Conservation (phyloP, 2,329 filamentous ascomycete species). For the Nannizziopsis arthrosporioides region DNA sequence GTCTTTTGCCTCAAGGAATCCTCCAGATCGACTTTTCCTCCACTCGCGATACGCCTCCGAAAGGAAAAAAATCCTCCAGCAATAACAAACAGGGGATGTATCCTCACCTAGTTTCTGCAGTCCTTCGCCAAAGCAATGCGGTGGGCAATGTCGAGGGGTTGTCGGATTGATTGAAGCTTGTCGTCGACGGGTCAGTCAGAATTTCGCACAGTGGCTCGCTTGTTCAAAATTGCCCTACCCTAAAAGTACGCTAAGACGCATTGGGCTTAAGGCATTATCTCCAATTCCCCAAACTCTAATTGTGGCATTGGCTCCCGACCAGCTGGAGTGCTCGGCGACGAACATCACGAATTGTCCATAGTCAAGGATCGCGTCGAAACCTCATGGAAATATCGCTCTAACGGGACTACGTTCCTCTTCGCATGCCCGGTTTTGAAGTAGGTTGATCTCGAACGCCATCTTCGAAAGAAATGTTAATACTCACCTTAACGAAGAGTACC, state of each 20-base stretch:
- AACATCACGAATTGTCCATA: too few relatives aligned
- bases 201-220: conserved; percentile 38
- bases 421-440: too few relatives aligned
- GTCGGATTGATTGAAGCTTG: conserved; percentile 31
- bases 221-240: conserved; percentile 33
- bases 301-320: too few relatives aligned
- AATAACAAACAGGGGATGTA: conserved; percentile 14
- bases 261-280: conserved; percentile 16
- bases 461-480: too few relatives aligned
- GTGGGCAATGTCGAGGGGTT: conserved; percentile 29
- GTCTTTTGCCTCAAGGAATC: not conserved
- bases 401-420: too few relatives aligned
- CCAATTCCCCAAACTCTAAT: not conserved
- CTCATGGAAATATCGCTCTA: too few relatives aligned
- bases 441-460: too few relatives aligned
- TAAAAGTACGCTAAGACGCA: conserved; percentile 23
- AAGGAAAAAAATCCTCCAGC: conserved; percentile 3
- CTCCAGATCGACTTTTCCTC: conserved; percentile 1
- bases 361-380: too few relatives aligned
- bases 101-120: conserved; percentile 36
- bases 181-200: conserved; percentile 28
- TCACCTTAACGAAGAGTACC: too few relatives aligned
- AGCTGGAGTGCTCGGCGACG: too few relatives aligned
- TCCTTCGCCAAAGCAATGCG: conserved; percentile 36
- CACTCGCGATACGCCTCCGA: not conserved